Evolutionary conservation across 257 asterid species (phyloP).

Genomic region (Agastache rugosa): DNA sequence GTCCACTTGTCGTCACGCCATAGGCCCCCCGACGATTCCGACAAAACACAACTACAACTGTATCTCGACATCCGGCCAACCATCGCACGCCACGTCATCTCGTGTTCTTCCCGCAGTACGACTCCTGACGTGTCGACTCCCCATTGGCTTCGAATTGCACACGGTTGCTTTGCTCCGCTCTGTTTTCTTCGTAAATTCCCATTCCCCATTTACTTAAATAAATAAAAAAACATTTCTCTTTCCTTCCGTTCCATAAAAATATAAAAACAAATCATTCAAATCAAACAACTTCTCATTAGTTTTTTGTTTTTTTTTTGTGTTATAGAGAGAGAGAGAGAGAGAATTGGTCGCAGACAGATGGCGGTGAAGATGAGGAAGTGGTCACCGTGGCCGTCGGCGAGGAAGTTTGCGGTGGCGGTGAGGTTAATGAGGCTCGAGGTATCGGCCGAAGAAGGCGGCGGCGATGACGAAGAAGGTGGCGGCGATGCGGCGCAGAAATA

Average conservation of each 20-base stretch:
- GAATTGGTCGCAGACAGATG: slow-evolving; percentile 27
- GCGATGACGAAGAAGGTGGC: neutral
- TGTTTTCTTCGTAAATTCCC: slow-evolving; percentile 35
- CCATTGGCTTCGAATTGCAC: slow-evolving; percentile 28
- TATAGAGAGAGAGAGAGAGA: neutral
- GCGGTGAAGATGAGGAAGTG: slow-evolving; percentile 59
- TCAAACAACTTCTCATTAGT: neutral
- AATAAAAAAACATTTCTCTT: slow-evolving; percentile 5
- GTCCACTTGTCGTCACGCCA: slow-evolving; percentile 45
- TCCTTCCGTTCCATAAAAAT: neutral
- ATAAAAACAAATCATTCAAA: neutral
- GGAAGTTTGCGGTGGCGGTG: slow-evolving; percentile 64
- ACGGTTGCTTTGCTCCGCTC: slow-evolving; percentile 15
- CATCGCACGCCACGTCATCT: slow-evolving; percentile 39
- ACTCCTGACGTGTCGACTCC: slow-evolving; percentile 35
- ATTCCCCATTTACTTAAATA: slow-evolving; percentile 23
- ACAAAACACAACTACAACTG: neutral
- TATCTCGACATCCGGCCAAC: slow-evolving; percentile 28
- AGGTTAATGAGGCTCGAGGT: slow-evolving; percentile 53
- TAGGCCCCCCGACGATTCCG: slow-evolving; percentile 30
- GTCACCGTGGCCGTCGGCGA: slow-evolving; percentile 51
- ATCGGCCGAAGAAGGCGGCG: slow-evolving; percentile 26
- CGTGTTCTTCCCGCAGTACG: no score
- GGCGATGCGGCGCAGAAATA: slow-evolving; percentile 20
- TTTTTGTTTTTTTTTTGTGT: neutral